These are phyloP conservation scores for Handroanthus guayacan DNA, from an alignment of 257 asterid species.

Conservation along the genomic window DNA sequence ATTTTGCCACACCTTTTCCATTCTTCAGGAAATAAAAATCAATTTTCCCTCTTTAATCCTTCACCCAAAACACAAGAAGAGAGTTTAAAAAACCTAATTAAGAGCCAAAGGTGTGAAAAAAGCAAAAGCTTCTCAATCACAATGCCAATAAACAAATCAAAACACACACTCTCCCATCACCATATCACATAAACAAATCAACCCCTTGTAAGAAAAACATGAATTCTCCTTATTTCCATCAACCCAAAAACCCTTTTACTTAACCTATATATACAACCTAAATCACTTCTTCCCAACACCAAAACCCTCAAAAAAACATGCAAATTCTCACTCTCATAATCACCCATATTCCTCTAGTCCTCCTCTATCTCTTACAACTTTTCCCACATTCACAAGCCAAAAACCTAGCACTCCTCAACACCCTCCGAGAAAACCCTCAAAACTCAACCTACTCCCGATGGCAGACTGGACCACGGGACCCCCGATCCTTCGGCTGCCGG, in stretches of 20 bases:
- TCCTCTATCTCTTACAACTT: slow-evolving; percentile 24
- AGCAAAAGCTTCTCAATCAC: slow-evolving; percentile 29
- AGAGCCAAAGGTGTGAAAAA: slow-evolving; percentile 42
- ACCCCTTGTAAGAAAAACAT: slow-evolving; percentile 44
- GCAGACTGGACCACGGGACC: slow-evolving; percentile 32
- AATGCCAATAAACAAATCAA: neutral
- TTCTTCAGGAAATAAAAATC: no score
- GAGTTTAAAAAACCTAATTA: no score
- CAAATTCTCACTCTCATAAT: neutral
- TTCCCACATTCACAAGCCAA: slow-evolving; percentile 21
- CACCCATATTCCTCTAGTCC: neutral
- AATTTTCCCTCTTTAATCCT: no score
- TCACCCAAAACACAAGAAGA: no score
- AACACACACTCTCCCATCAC: slow-evolving; percentile 36
- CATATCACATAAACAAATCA: slow-evolving; percentile 41
- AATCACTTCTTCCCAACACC: neutral
- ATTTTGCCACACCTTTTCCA: no score
- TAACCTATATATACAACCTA: slow-evolving; percentile 22
- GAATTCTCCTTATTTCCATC: slow-evolving; percentile 36
- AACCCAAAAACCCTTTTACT: slow-evolving; percentile 29
- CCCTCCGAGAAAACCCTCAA: slow-evolving; percentile 27
- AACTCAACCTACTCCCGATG: slow-evolving; percentile 45
- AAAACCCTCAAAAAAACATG: slow-evolving; percentile 27
- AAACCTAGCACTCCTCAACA: slow-evolving; percentile 15
- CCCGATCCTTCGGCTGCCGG: slow-evolving; percentile 50